Evolutionary conservation across 768 basidiomycete genomes (phyloP), one percentile per base, ranked within the genome.

Genomic region (Steccherinum ochraceum): DNA sequence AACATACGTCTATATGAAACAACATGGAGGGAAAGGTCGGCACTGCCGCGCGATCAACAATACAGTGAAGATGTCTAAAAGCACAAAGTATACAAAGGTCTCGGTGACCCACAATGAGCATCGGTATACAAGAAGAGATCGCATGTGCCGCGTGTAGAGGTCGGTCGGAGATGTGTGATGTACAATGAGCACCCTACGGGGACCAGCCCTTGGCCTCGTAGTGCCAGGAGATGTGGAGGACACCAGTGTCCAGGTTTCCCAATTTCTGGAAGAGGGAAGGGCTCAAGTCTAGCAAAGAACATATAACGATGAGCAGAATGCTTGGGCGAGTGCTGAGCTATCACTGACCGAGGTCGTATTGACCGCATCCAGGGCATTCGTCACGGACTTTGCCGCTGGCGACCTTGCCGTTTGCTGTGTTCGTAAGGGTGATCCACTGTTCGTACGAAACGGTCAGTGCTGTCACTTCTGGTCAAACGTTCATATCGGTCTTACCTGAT

Each of bases 371-470:
- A 24, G 69, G 64, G 66, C 86, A 89, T 61, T 74, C 73, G 63
- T 89, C 86, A 26, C 71, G 71, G 52, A 49, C 75, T 73, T 65
- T 65, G 44, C 75, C 83, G 51, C 72, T 77, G 23, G 72, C 75
- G 30, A 54, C 68, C 52, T 75, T 68, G 53, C 76, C 77, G 53
- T 76, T 84, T 19, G 63, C 69, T n/a, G 70, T 74, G 69, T 84
- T 83, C 41, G 73, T 76, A 58, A 89, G 78, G 56, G 72, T 56
- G 48, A 87, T 70, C 68, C 72, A 81, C 84, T 87, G 55, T n/a
- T n/a, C n/a, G n/a, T n/a, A n/a, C n/a, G n/a, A n/a, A n/a, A n/a
- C n/a, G n/a, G n/a, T n/a, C n/a, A 44, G 26, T 61, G 58, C 24
- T 44, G 26, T 24, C 24, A 21, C 42, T 35, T 21, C 40, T 53